A percentile compares a stretch with the other conserved stretches of the same genome.
Conservation (phyloP, 352 stramenopile genomes). For the Globisporangium paddicum region DNA sequence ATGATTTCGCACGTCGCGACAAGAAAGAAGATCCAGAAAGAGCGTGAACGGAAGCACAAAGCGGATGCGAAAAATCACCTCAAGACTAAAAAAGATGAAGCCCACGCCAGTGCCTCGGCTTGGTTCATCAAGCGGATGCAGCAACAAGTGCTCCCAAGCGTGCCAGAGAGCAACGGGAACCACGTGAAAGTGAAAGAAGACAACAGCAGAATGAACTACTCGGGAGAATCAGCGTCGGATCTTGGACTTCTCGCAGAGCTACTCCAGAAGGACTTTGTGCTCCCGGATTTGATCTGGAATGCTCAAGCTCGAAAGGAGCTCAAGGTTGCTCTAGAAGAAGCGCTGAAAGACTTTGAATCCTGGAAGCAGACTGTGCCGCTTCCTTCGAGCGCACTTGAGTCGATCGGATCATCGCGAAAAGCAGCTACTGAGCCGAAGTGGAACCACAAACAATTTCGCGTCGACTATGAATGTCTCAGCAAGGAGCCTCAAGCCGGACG, state of each 20-base stretch:
- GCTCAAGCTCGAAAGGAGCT: constrained; percentile 49
- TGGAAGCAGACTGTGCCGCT: constrained; percentile 26
- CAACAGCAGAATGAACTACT: constrained; percentile 60
- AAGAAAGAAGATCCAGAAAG: constrained; percentile 58
- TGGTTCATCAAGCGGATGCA: constrained; percentile 74
- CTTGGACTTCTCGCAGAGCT: constrained; percentile 61
- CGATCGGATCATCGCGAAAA: constrained; percentile 23
- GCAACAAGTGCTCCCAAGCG: constrained; percentile 43
- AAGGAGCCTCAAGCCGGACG: constrained; percentile 60
- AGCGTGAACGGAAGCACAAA: constrained; percentile 31
- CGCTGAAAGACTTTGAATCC: constrained; percentile 45
- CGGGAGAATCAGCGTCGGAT: constrained; percentile 63
- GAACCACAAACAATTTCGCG: constrained; percentile 68
- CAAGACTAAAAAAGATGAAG: constrained; percentile 24
- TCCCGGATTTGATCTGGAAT: constrained; percentile 83
- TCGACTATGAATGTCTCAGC: constrained; percentile 56
- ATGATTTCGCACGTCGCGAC: constrained; percentile 62
- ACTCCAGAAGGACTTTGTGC: constrained; percentile 63
- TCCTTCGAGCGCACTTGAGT: constrained; percentile 10
- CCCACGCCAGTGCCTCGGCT: constrained; percentile 18
- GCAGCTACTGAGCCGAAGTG: constrained; percentile 27
- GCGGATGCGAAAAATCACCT: constrained; percentile 18
- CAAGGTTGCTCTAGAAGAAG: constrained; percentile 33
- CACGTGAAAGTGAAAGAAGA: constrained; percentile 37
- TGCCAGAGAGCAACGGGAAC: constrained; percentile 22